Evolutionary conservation across 2,329 filamentous ascomycete genomes (phyloP), one percentile per base, ranked within the genome.

Genomic region (Triangularia verruculosa): DNA sequence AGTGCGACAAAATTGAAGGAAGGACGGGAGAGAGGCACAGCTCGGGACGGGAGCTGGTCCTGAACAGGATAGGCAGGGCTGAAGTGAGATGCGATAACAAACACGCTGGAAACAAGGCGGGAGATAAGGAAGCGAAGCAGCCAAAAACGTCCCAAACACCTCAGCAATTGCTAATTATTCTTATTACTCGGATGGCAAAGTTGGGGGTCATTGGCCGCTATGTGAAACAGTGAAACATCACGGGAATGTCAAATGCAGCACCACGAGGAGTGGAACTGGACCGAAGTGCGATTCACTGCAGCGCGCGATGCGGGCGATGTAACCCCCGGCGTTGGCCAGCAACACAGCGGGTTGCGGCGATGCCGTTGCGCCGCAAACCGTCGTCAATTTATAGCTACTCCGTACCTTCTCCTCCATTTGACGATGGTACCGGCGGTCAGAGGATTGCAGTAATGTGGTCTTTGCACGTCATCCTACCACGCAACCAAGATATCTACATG

Each of bases 201-300:
- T 27, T 59, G 24, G 55, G 55, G 55, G 30, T 39, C 34, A 39
- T 39, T n/a, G 34, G 47, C 47, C 4, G 34, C 22, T 4, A n/a
- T n/a, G 57, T 59, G 39, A 59, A 52, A 59, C 57, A 32, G 57
- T 59, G 57, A 59, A 59, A 59, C 25, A 59, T 59, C 34, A 59
- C 57, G 57, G 57, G 57, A 28, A 15, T 47, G 39, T 17, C 39
- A 47, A 47, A 47, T 20, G 39, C 39, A 47, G 39, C 39, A 47
- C 4, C 39, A 47, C 39, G 39, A 47, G 17, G 39, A 17, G 39
- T 47, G 39, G 39, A 47, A 47, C 51, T 54, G 9, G 51, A 54
- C 15, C 22, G 51, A 47, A 47, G 22, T 54, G 51, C 51, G 22
- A 54, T 54, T 24, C 39, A 47, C 17, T 47, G 39, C 39, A 47